Evolutionary conservation across 208 protist genomes (phyloP), one percentile per base, ranked within the genome.

Genomic region (Endotrypanum monterogeii): DNA sequence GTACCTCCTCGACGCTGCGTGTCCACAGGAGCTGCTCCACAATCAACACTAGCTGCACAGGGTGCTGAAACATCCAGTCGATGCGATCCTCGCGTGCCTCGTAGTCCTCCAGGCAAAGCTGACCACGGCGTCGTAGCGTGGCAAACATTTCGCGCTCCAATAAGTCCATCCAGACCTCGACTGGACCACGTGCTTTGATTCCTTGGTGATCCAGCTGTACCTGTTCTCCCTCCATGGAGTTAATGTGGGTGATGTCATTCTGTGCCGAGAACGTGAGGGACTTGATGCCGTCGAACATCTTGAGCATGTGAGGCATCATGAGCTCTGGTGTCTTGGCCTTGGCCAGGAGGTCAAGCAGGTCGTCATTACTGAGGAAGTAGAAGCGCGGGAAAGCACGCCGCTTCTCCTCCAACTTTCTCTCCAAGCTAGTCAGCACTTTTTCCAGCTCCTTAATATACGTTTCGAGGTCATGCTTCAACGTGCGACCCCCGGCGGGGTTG

Each of bases 241-340:
- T 80, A 16, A 98, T 83, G 83, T 97, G 91, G 28, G 94, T 98
- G 73, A 98, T 96, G 71, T 96, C 92, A 69, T 96, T 95, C 72
- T 87, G 82, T 51, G 92, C 85, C 23, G 79, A 76, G 66, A 98
- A 91, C 11, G 82, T 62, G 44, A 98, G 82, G 30, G 90, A 89
- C 75, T 98, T 98, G 78, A 98, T 97, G 78, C 95, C 93, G 84
- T 99, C 98, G 80, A 99, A 99, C 94, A 98, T 99, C 85, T 99
- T 99, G 32, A 94, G 84, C 90, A 99, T 98, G 85, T 99, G 97
- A 51, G 96, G 94, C 91, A 99, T 98, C 78, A 99, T 98, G 63
- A 97, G 88, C 71, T 98, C 94, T 12, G 98, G 98, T 54, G 98
- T 98, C 78, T 98, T 98, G 28, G 98, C 98, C 90, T 99, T 98